Conservation (phyloP, 108 stramenopile species). For the Pseudonitzschia pungens region DNA sequence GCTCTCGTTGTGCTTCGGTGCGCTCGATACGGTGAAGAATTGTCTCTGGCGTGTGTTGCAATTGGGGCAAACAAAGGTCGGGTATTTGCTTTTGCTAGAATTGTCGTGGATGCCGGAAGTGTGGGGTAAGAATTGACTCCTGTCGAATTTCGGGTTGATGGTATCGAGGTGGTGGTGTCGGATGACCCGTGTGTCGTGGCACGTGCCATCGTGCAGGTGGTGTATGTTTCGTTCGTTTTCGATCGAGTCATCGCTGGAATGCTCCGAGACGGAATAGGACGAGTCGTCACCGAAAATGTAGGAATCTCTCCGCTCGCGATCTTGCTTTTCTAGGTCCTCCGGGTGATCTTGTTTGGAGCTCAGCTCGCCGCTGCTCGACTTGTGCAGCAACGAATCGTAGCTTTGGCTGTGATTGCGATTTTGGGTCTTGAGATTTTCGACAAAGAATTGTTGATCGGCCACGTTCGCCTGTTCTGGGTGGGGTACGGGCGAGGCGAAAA, state of each 20-base stretch:
- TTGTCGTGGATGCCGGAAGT: conserved; percentile 19
- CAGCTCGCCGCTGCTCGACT: not conserved
- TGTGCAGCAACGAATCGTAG: conserved; percentile 1
- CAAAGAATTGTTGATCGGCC: conserved; percentile 3
- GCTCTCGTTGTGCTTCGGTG: conserved; percentile 61
- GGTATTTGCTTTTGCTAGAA: conserved; percentile 42
- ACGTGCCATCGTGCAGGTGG: conserved; percentile 2
- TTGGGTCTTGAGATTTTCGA: not conserved
- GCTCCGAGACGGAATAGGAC: conserved; percentile 10
- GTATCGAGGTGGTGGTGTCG: conserved; percentile 15
- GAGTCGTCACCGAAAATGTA: not conserved
- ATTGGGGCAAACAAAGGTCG: conserved; percentile 75
- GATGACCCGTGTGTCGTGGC: conserved; percentile 1
- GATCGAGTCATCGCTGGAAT: conserved; percentile 12
- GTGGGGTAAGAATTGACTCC: conserved; percentile 35
- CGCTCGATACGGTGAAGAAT: conserved; percentile 75
- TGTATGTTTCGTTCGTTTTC: conserved; percentile 17
- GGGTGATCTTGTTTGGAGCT: not conserved
- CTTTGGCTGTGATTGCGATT: conserved; percentile 12
- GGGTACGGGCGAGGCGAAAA: not conserved
- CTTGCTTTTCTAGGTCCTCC: not conserved
- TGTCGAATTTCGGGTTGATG: conserved; percentile 12
- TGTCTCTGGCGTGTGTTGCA: conserved; percentile 79
- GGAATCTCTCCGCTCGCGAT: conserved; percentile 11
- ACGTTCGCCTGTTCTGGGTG: not conserved